Evolutionary conservation across 1,284 basidiomycete species (phyloP).

Genomic region (Termitomyces sp.): DNA sequence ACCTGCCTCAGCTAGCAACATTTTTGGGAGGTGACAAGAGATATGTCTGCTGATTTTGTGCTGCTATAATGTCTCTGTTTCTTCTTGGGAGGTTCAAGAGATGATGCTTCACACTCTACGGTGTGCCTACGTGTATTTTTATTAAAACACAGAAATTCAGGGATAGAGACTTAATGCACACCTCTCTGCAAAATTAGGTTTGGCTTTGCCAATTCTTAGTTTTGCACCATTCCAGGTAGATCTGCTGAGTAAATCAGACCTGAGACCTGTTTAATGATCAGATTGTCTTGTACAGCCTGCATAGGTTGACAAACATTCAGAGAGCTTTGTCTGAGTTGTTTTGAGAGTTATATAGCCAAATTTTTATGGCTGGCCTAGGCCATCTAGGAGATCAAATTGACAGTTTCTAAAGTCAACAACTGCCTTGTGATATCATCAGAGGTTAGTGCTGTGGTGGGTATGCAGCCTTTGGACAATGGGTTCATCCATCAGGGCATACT

Average conservation of each 20-base stretch:
- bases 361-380: constrained; percentile 57
- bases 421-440: constrained; percentile 53
- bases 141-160: background rate
- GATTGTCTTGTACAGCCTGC: constrained; percentile 4
- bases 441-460: constrained; percentile 62
- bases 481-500: constrained; percentile 15
- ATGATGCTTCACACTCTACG: constrained; percentile 31
- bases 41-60: constrained; percentile 54
- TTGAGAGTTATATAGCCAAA: constrained; percentile 74
- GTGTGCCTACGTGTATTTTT: constrained; percentile 26
- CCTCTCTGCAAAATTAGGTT: constrained; percentile 64
- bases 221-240: constrained; percentile 79
- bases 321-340: constrained; percentile 52
- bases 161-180: constrained; percentile 22
- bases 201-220: constrained; percentile 74
- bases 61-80: constrained; percentile 32
- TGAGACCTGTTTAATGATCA: constrained; percentile 48
- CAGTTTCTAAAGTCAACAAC: constrained; percentile 61
- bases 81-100: constrained; percentile 35
- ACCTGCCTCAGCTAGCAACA: constrained; percentile 45
- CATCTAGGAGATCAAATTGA: constrained; percentile 61
- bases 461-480: constrained; percentile 59
- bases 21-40: constrained; percentile 56
- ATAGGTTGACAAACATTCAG: constrained; percentile 51
- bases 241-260: constrained; percentile 73